These are phyloP conservation scores for Penicillium fimorum DNA, from an alignment of 495 filamentous ascomycete genomes.

Conservation along the genomic window DNA sequence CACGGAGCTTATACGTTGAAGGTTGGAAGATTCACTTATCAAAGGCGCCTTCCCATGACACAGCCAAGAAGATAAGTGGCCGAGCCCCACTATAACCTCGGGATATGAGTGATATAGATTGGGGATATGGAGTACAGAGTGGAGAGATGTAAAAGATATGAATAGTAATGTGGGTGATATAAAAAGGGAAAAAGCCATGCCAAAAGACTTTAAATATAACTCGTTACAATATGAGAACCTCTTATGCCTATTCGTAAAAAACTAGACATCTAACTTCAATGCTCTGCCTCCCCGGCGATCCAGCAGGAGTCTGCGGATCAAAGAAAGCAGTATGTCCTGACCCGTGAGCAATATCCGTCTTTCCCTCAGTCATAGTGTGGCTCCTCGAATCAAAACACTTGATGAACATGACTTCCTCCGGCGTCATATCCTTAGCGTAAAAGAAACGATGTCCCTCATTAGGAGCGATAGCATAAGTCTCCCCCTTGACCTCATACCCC, in stretches of 20 bases:
- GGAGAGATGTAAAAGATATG: neutral
- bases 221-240: neutral
- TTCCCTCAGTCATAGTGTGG: conserved; percentile 26
- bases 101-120: no score
- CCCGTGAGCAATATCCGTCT: conserved; percentile 55
- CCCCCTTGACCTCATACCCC: conserved; percentile 45
- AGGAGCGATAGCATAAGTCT: conserved; percentile 14
- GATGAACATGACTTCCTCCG: conserved; percentile 70
- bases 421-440: conserved; percentile 17
- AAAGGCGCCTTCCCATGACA: neutral
- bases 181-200: neutral
- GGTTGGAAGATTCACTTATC: neutral
- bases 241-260: conserved; percentile 42
- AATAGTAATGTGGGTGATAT: neutral
- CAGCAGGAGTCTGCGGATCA: conserved; percentile 64
- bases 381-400: conserved; percentile 73
- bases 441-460: conserved; percentile 14
- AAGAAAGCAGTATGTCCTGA: conserved; percentile 79
- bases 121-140: no score
- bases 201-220: neutral
- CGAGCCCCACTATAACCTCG: no score
- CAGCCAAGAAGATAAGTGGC: neutral
- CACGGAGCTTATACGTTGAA: neutral
- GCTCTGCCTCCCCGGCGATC: conserved; percentile 64
- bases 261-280: conserved; percentile 85